phyloP scores from a whole-genome alignment of 441 rosid species.

The Arabidopsis lyrata region DNA sequence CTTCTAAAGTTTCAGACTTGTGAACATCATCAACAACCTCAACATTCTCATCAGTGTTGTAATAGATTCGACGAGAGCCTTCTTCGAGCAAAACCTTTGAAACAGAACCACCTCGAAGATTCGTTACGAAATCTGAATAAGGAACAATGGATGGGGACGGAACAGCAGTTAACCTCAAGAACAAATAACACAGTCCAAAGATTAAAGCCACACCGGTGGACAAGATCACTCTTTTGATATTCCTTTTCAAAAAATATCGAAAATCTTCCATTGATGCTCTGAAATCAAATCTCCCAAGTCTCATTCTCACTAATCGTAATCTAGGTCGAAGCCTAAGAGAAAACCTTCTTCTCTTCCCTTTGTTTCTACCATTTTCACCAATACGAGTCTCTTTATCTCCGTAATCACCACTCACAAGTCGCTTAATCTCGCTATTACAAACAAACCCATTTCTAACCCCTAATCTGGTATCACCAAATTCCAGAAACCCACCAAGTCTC shows the following conservation, averaged over 20 bases:
- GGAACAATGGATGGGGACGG: conserved; percentile 82
- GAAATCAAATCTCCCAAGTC: conserved; percentile 61
- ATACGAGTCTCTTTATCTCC: conserved; percentile 48
- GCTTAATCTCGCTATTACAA: conserved; percentile 53
- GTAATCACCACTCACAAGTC: conserved; percentile 46
- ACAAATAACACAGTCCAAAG: conserved; percentile 69
- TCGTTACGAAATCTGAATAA: conserved; percentile 77
- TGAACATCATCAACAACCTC: conserved; percentile 31
- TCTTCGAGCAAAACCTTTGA: conserved; percentile 84
- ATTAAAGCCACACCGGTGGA: conserved; percentile 56
- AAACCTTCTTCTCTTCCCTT: conserved; percentile 57
- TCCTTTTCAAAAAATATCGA: conserved; percentile 61
- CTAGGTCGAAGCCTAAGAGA: conserved; percentile 77
- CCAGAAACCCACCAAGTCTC: conserved; percentile 49
- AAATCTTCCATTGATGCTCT: conserved; percentile 62
- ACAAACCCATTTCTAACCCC: conserved; percentile 50
- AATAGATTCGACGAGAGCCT: conserved; percentile 91
- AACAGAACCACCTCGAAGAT: conserved; percentile 76
- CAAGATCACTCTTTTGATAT: conserved; percentile 60
- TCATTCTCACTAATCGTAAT: conserved; percentile 59
- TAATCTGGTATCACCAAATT: conserved; percentile 41
- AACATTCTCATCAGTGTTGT: conserved; percentile 46
- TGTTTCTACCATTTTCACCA: conserved; percentile 46
- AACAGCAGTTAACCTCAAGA: conserved; percentile 71
- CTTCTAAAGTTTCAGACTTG: conserved; percentile 48